Percentiles rank a stretch among this genome's conserved stretches.
Conservation (phyloP, 1,284 basidiomycete species). For the Fomes fomentarius region DNA sequence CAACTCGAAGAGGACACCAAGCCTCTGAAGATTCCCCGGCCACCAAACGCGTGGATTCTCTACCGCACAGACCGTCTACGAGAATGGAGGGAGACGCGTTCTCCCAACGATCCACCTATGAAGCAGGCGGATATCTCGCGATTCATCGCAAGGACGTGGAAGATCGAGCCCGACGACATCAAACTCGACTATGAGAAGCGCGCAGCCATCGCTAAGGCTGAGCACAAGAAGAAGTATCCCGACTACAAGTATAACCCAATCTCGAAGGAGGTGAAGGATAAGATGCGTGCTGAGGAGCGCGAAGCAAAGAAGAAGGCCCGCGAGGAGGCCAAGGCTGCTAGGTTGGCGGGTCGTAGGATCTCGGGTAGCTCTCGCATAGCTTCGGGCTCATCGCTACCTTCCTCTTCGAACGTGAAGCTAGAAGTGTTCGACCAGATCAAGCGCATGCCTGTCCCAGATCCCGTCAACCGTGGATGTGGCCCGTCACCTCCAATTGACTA, state of each 20-base stretch:
- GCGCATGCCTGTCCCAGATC: neutral
- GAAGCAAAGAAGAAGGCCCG: constrained; percentile 46
- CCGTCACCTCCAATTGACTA: constrained; percentile 23
- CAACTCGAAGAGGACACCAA: constrained; percentile 12
- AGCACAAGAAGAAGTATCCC: constrained; percentile 69
- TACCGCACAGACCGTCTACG: constrained; percentile 75
- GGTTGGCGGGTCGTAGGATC: constrained; percentile 28
- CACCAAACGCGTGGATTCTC: constrained; percentile 92
- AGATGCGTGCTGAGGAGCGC: constrained; percentile 44
- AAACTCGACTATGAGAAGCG: constrained; percentile 69
- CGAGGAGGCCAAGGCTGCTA: constrained; percentile 33
- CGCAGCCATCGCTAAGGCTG: constrained; percentile 68
- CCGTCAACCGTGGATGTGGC: constrained; percentile 13
- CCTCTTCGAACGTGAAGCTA: constrained; percentile 10
- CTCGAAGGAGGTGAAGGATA: constrained; percentile 66
- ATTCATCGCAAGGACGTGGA: constrained; percentile 75
- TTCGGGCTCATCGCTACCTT: constrained; percentile 4
- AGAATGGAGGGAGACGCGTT: constrained; percentile 46
- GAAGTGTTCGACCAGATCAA: constrained; percentile 2
- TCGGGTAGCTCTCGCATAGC: constrained; percentile 18
- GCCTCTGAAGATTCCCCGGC: constrained; percentile 59
- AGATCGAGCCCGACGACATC: constrained; percentile 52
- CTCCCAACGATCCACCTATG: constrained; percentile 24
- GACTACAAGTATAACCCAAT: constrained; percentile 75
- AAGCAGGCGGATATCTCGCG: constrained; percentile 65